Evolutionary conservation across 257 asterid genomes (phyloP), one percentile per base, ranked within the genome.

Genomic region (Anisodus tanguticus): DNA sequence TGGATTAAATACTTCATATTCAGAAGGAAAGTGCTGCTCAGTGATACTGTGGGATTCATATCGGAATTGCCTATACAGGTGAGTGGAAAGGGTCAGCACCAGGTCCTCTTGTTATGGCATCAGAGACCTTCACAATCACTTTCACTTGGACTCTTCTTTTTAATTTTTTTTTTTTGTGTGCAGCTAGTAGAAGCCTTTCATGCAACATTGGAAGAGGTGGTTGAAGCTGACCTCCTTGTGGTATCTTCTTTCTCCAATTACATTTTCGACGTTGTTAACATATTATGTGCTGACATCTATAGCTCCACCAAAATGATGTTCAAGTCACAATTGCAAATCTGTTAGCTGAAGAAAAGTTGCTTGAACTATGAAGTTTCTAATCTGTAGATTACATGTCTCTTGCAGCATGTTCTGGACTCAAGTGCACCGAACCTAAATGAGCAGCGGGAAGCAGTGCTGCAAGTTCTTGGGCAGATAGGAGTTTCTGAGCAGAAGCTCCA

Each of bases 21-120:
- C 90, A 97, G 98, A 95, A 92, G 94, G 90, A 93, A 95, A 92
- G 93, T 93, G 82, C 93, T 97, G 84, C 95, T 97, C 79, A 95
- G 99, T 82, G 98, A 95, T 91, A 95, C 98, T 39, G 99, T 97
- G 78, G 99, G 99, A 72, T 97, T 97, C 81, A 93, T 97, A 89
- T 97, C 98, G 59, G 97, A 97, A 86, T 89, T 95, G 86, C 99
- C 99, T 74, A 93, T 93, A 86, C 98, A 94, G 98, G 99, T 94
- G 87, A 71, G 59, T 71, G 15, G 81, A 81, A 57, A 77, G 70
- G 39, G n/a, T 82, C 54, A 82, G 78, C 55, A 57, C 19, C 67
- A 17, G 8, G 41, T 80, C 85, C 66, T 83, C 85, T 72, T 60
- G 55, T 79, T 80, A 39, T 81, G 74, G 77, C 35, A 22, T 31